These are phyloP conservation scores for Millerozyma acaciae DNA, from an alignment of 805 yeast genomes.

Conservation along the genomic window DNA sequence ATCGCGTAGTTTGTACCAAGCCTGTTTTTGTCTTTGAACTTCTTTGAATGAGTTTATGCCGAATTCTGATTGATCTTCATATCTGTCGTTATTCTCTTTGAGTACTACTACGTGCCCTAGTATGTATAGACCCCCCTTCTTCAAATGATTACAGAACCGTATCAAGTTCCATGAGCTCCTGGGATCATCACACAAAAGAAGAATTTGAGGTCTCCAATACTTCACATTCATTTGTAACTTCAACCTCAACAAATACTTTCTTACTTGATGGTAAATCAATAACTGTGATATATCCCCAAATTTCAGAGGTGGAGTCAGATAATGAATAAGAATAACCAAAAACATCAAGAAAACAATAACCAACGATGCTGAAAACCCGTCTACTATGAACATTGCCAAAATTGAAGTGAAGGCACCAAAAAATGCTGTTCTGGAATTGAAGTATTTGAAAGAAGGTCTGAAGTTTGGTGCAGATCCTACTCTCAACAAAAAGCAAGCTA, in stretches of 20 bases:
- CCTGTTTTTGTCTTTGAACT: slow-evolving; percentile 64
- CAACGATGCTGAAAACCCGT: slow-evolving; percentile 80
- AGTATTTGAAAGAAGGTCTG: slow-evolving; percentile 89
- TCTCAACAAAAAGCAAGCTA: slow-evolving; percentile 86
- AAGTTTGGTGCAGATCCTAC: slow-evolving; percentile 97
- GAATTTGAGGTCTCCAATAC: slow-evolving; percentile 96
- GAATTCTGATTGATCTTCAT: slow-evolving; percentile 46
- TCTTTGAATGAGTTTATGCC: slow-evolving; percentile 53
- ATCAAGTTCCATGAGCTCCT: slow-evolving; percentile 88
- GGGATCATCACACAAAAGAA: slow-evolving; percentile 86
- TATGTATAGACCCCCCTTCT: slow-evolving; percentile 91
- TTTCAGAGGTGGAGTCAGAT: slow-evolving; percentile 87
- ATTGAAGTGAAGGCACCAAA: slow-evolving; percentile 68
- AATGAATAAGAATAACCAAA: slow-evolving; percentile 77
- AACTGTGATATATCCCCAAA: slow-evolving; percentile 99
- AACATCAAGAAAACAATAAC: slow-evolving; percentile 63
- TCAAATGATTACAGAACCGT: slow-evolving; percentile 87
- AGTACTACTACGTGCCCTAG: slow-evolving; percentile 86
- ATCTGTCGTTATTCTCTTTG: slow-evolving; percentile 27
- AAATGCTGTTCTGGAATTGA: slow-evolving; percentile 77
- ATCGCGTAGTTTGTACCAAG: slow-evolving; percentile 85
- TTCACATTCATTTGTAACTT: slow-evolving; percentile 87
- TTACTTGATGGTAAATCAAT: slow-evolving; percentile 90
- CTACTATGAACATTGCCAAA: slow-evolving; percentile 90
- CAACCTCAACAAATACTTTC: slow-evolving; percentile 80